These are phyloP conservation scores for Tilletia indica DNA, from an alignment of 1,284 basidiomycete species.

Conservation along the genomic window DNA sequence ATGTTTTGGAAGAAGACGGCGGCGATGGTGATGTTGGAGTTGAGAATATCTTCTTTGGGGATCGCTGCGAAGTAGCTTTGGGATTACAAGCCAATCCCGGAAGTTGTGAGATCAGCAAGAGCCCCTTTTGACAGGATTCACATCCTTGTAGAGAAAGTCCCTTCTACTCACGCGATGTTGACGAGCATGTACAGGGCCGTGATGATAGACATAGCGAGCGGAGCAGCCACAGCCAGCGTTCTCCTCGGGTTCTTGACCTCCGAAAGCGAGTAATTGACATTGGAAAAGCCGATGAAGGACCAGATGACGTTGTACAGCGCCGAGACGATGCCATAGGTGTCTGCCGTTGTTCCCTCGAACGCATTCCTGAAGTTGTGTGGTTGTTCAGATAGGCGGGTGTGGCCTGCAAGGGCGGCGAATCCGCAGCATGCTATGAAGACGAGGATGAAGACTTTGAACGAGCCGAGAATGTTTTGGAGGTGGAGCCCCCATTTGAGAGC, in stretches of 20 bases:
- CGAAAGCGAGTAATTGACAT: slow-evolving; percentile 63
- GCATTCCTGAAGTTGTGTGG: slow-evolving; percentile 62
- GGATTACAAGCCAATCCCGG: background rate
- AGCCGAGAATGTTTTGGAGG: slow-evolving; percentile 68
- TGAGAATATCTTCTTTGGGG: slow-evolving; percentile 60
- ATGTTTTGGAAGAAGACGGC: slow-evolving; percentile 64
- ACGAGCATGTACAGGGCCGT: slow-evolving; percentile 60
- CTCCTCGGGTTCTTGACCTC: slow-evolving; percentile 61
- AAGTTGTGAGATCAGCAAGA: too few species aligned
- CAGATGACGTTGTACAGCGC: slow-evolving; percentile 56
- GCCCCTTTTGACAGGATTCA: too few species aligned
- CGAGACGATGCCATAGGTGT: slow-evolving; percentile 46
- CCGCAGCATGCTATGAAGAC: slow-evolving; percentile 63
- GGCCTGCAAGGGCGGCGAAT: slow-evolving; percentile 63
- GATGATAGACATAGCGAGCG: slow-evolving; percentile 62
- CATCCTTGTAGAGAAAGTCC: too few species aligned
- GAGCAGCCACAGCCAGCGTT: slow-evolving; percentile 64
- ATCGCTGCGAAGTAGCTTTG: slow-evolving; percentile 56
- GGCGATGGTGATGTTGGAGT: slow-evolving; percentile 62
- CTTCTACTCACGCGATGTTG: slow-evolving; percentile 58
- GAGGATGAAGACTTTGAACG: slow-evolving; percentile 67
- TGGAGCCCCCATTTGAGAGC: slow-evolving; percentile 63
- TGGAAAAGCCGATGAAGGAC: slow-evolving; percentile 65
- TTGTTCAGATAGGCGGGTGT: slow-evolving; percentile 57
- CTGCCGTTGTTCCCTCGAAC: slow-evolving; percentile 62